Evolutionary conservation across 345 rosid genomes (phyloP), one percentile per base, ranked within the genome.

Genomic region (Syzygium oleosum): DNA sequence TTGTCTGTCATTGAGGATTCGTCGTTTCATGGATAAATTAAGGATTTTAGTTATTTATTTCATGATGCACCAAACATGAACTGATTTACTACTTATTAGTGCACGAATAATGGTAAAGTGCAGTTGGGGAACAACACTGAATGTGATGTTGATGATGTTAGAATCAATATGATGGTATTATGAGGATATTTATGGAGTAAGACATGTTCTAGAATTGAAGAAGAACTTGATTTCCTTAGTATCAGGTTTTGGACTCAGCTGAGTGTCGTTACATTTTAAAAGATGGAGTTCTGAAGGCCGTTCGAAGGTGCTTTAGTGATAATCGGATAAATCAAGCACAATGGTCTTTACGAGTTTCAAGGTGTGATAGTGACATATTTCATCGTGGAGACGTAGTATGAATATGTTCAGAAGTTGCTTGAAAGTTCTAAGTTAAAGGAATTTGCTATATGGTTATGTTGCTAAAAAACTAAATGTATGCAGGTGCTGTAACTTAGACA

Each of bases 311-410:
- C 77, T 38, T 31, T 63, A 0, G 77, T 29, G 77, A 63, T 29
- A 29, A 63, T 63, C 5, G 29, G 21, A 63, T 63, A 38, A 29
- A 29, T 63, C 2, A 29, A 63, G 77, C 43, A 31, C 0, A 17
- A 1, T 31, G 43, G 5, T 1, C 12, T 8, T 8, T 68, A 68
- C 34, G 43, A 31, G 23, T 9, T 31, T 65, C 22, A 68, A 68
- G 38, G 9, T 68, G 43, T 16, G 43, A 31, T 17, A 17, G 23
- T 68, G 41, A 68, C 1, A 9, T 0, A 16, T 31, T 68, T 68
- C 5, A 5, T 8, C 4, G 43, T 0, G 1, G 13, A 68, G 43
- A 31, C 12, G 21, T 17, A 5, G 17, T 0, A 68, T 68, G 43
- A 6, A 68, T 16, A 11, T 8, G 2, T 68, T 21, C 21, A 4